phyloP scores from a whole-genome alignment of 495 filamentous ascomycete genomes.

The Neurospora tetraspora region DNA sequence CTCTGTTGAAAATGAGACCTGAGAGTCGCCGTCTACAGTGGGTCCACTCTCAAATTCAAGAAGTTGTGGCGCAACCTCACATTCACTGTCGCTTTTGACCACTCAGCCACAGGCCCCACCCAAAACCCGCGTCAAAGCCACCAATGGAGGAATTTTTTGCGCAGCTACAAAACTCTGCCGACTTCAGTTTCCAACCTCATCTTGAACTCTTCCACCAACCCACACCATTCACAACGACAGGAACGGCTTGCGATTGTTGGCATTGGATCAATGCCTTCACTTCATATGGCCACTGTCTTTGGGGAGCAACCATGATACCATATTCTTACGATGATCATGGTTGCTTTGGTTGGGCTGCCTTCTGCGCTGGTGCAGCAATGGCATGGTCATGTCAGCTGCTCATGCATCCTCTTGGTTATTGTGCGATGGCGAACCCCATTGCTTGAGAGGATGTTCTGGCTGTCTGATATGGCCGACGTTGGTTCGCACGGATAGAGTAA shows the following conservation, averaged over 20 bases:
- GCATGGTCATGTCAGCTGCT: not conserved
- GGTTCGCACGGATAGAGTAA: slow-evolving; percentile 5
- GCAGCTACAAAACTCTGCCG: not conserved
- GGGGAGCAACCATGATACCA: not conserved
- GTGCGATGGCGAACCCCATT: not conserved
- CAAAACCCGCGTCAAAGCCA: slow-evolving; percentile 6
- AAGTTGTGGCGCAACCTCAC: not conserved
- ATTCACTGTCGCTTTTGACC: not conserved
- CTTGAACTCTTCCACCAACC: not conserved
- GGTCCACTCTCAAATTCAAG: not conserved
- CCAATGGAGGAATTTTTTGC: not conserved
- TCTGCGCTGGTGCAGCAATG: not conserved
- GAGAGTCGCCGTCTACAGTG: not conserved
- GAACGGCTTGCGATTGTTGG: not conserved
- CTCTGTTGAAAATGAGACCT: not conserved
- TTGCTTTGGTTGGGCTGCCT: not conserved
- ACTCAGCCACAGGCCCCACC: not conserved
- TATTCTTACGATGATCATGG: not conserved
- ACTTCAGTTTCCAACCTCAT: not conserved
- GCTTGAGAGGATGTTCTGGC: not conserved
- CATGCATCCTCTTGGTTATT: not conserved
- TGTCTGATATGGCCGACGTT: not conserved
- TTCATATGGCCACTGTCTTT: not conserved
- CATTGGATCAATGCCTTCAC: not conserved
- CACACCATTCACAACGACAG: not conserved